Conservation (phyloP, 371 early-diverging fungal genomes). For the Actinomortierella wolfii region DNA sequence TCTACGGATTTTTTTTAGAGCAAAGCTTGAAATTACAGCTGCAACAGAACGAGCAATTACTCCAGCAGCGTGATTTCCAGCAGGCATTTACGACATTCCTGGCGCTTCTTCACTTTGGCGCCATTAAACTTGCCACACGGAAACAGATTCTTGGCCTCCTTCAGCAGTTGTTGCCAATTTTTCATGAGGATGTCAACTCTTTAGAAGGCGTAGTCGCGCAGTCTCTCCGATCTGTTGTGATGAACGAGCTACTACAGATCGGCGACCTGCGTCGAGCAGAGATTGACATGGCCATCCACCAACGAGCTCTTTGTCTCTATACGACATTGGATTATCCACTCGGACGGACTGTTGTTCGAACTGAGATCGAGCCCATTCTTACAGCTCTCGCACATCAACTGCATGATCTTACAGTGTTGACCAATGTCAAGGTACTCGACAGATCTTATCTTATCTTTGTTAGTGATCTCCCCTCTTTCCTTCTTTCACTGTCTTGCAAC, state of each 20-base stretch:
- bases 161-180: conserved; percentile 26
- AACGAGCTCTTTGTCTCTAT: conserved; percentile 38
- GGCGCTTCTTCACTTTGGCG: conserved; percentile 25
- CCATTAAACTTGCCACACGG: conserved; percentile 34
- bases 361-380: conserved; percentile 31
- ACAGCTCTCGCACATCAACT: conserved; percentile 30
- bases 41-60: not conserved
- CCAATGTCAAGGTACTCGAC: conserved; percentile 32
- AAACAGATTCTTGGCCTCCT: conserved; percentile 40
- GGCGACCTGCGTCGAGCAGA: conserved; percentile 12
- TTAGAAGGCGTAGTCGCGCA: conserved; percentile 25
- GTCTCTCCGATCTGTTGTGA: conserved; percentile 32
- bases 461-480: no score
- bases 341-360: conserved; percentile 34
- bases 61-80: conserved; percentile 30
- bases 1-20: not conserved
- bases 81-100: conserved; percentile 33
- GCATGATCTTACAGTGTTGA: conserved; percentile 23
- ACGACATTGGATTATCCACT: conserved; percentile 39
- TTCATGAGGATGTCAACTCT: conserved; percentile 29
- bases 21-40: not conserved
- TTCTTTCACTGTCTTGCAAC: no score
- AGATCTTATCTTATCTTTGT: not conserved
- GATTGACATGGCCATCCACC: conserved; percentile 47
- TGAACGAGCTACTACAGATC: conserved; percentile 21